Evolutionary conservation across 768 basidiomycete species (phyloP).

Genomic region (Hortiboletus flavorubellus): DNA sequence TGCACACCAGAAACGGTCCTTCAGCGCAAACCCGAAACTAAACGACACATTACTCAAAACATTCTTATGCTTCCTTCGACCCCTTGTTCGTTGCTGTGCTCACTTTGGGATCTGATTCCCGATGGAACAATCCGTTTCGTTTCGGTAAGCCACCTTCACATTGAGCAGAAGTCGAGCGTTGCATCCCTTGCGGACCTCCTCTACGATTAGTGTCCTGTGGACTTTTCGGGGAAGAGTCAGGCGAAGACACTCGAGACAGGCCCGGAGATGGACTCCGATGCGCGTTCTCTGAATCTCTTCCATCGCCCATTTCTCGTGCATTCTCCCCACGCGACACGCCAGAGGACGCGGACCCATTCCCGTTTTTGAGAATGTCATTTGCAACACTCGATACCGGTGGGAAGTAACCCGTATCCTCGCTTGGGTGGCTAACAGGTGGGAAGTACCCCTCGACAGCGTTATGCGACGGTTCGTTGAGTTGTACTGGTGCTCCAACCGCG

Average conservation of each 20-base stretch:
- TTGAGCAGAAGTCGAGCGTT: constrained; percentile 29
- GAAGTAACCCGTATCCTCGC: constrained; percentile 38
- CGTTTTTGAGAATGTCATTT: constrained; percentile 37
- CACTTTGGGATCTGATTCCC: constrained; percentile 31
- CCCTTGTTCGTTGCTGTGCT: constrained; percentile 22
- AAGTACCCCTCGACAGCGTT: constrained; percentile 37
- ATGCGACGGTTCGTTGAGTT: constrained; percentile 15
- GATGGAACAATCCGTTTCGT: constrained; percentile 29
- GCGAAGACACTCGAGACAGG: constrained; percentile 5
- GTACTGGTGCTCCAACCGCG: constrained; percentile 60
- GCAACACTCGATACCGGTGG: constrained; percentile 37
- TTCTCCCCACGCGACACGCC: not conserved
- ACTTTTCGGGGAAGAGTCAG: constrained; percentile 4
- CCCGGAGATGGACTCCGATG: constrained; percentile 7
- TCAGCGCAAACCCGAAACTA: constrained; percentile 6
- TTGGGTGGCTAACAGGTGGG: constrained; percentile 34
- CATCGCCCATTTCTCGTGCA: not conserved
- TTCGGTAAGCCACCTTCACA: constrained; percentile 25
- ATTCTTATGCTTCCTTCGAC: constrained; percentile 21
- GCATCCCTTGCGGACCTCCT: constrained; percentile 19
- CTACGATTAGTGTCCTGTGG: constrained; percentile 16
- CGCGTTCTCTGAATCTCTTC: constrained; percentile 4
- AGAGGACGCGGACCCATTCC: not conserved
- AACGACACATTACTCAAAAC: constrained; percentile 8
- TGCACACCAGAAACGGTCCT: constrained; percentile 1